Conservation (phyloP, 192 early-diverging fungal species). For the Funneliformis mosseae region DNA sequence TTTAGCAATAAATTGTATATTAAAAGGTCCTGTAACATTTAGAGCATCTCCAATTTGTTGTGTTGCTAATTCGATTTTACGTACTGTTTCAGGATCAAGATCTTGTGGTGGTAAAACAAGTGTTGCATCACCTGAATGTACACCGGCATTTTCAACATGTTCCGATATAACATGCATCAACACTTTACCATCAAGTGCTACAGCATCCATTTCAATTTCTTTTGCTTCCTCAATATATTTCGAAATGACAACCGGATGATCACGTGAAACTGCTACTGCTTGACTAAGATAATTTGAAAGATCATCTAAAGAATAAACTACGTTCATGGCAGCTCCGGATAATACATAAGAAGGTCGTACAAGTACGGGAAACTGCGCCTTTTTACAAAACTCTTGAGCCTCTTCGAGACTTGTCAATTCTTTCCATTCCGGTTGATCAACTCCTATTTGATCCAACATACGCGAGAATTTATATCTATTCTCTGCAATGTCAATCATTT, state of each 20-base stretch:
- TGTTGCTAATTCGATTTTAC: constrained; percentile 73
- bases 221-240: constrained; percentile 94
- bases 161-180: constrained; percentile 90
- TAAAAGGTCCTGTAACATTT: constrained; percentile 97
- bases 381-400: constrained; percentile 80
- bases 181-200: constrained; percentile 83
- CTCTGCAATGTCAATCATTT: constrained; percentile 92
- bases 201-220: constrained; percentile 95
- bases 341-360: constrained; percentile 96
- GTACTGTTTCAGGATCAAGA: constrained; percentile 53
- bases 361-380: constrained; percentile 91
- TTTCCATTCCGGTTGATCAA: constrained; percentile 97
- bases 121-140: constrained; percentile 97
- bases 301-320: constrained; percentile 77
- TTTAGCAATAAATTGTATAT: constrained; percentile 92
- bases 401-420: constrained; percentile 84
- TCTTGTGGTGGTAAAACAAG: constrained; percentile 81
- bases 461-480: constrained; percentile 95
- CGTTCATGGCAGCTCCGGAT: constrained; percentile 98
- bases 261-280: constrained; percentile 86
- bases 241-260: constrained; percentile 96
- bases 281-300: constrained; percentile 74
- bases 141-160: constrained; percentile 97
- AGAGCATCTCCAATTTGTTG: constrained; percentile 88
- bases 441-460: constrained; percentile 87